phyloP scores from a whole-genome alignment of 345 rosid species.

The Eucalyptus caleyi region DNA sequence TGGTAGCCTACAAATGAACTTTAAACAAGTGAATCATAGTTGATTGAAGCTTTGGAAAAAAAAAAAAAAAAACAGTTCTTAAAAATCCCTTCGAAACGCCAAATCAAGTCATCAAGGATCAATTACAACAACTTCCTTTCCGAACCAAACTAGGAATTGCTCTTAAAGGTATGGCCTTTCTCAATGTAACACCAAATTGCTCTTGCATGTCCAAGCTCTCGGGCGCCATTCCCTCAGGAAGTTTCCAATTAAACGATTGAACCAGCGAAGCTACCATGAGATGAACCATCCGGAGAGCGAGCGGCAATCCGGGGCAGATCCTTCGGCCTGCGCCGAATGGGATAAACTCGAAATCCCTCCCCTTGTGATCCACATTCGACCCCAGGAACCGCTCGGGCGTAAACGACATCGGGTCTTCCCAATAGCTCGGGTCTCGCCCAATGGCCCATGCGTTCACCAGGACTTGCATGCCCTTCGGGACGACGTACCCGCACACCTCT shows the following conservation, averaged over 20 bases:
- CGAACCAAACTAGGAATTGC: background rate
- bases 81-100: background rate
- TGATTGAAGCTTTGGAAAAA: background rate
- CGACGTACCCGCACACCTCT: background rate
- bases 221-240: background rate
- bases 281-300: constrained; percentile 6
- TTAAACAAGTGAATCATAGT: background rate
- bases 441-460: constrained; percentile 8
- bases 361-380: background rate
- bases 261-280: constrained; percentile 7
- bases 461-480: constrained; percentile 5
- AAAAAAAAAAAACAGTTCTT: background rate
- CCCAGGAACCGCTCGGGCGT: constrained; percentile 2
- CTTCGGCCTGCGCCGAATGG: constrained; percentile 12
- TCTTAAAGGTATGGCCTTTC: background rate
- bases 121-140: background rate
- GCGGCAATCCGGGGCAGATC: constrained; percentile 6
- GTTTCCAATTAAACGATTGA: constrained; percentile 6
- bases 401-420: background rate
- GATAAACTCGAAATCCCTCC: constrained; percentile 1
- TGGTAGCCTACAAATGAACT: background rate
- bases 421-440: background rate
- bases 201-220: constrained; percentile 3
- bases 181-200: constrained; percentile 4
- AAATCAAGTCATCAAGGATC: background rate